Conservation (phyloP, 192 early-diverging fungal genomes). For the Podila clonocystis region DNA sequence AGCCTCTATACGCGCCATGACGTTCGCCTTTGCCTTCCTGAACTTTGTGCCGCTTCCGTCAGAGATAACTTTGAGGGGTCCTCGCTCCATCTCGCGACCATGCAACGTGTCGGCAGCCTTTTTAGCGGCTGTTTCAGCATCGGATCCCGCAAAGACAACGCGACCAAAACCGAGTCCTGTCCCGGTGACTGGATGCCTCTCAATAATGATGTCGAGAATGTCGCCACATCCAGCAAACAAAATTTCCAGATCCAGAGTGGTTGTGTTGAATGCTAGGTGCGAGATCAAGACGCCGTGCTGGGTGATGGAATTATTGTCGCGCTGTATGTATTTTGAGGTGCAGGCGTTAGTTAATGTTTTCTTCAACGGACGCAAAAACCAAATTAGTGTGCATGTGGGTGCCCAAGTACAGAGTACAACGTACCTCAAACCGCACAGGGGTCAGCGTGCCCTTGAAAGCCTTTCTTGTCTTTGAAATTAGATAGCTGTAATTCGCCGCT, state of each 20-base stretch:
- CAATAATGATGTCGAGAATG: conserved; percentile 57
- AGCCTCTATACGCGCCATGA: conserved; percentile 46
- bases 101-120: conserved; percentile 61
- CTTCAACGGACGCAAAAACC: background rate
- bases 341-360: too few species aligned
- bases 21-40: conserved; percentile 31
- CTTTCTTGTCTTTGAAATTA: conserved; percentile 40
- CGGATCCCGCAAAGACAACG: conserved; percentile 54
- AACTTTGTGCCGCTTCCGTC: conserved; percentile 46
- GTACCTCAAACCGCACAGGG: conserved; percentile 43
- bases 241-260: conserved; percentile 36
- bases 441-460: conserved; percentile 41
- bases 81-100: conserved; percentile 54
- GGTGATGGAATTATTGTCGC: conserved; percentile 35
- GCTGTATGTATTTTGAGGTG: conserved; percentile 12
- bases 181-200: conserved; percentile 59
- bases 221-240: conserved; percentile 62
- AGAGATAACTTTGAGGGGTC: conserved; percentile 41
- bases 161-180: conserved; percentile 59
- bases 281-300: conserved; percentile 47
- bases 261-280: conserved; percentile 38
- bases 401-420: background rate
- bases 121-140: conserved; percentile 52
- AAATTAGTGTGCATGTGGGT: background rate
- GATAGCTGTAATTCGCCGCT: conserved; percentile 45